A percentile compares a stretch with the other conserved stretches of the same genome.
phyloP scores from a whole-genome alignment of 164 flowering plant genomes.

The Magnolia kwangsiensis region DNA sequence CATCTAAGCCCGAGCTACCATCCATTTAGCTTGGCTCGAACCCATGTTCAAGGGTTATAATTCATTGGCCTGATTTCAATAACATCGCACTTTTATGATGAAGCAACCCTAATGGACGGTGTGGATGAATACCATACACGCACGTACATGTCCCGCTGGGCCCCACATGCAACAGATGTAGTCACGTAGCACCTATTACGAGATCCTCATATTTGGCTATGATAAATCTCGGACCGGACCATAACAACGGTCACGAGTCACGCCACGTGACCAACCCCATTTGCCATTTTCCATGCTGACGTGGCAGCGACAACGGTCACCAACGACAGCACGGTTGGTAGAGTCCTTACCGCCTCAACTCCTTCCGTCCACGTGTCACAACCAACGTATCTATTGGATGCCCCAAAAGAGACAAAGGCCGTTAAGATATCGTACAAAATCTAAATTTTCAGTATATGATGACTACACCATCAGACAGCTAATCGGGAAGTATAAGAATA shows the following conservation, averaged over 20 bases:
- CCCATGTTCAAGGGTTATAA: too few species aligned
- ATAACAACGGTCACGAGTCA: neutral
- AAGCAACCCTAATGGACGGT: too few species aligned
- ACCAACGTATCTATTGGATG: neutral
- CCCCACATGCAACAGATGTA: too few species aligned
- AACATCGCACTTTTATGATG: too few species aligned
- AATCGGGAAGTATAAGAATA: neutral
- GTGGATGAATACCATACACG: too few species aligned
- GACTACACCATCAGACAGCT: neutral
- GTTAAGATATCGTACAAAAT: neutral
- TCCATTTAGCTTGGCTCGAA: too few species aligned
- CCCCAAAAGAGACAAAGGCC: neutral
- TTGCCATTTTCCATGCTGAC: neutral
- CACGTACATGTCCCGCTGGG: too few species aligned
- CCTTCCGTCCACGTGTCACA: neutral
- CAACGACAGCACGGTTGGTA: too few species aligned
- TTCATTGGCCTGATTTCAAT: too few species aligned
- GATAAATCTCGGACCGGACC: neutral
- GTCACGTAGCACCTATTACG: neutral
- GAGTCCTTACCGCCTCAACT: conserved; percentile 1
- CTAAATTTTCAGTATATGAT: neutral
- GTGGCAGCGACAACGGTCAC: neutral
- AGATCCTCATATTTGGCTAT: neutral
- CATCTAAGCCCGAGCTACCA: too few species aligned
- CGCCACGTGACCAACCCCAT: neutral